Conservation (phyloP, 768 basidiomycete genomes). For the Terana coerulea region DNA sequence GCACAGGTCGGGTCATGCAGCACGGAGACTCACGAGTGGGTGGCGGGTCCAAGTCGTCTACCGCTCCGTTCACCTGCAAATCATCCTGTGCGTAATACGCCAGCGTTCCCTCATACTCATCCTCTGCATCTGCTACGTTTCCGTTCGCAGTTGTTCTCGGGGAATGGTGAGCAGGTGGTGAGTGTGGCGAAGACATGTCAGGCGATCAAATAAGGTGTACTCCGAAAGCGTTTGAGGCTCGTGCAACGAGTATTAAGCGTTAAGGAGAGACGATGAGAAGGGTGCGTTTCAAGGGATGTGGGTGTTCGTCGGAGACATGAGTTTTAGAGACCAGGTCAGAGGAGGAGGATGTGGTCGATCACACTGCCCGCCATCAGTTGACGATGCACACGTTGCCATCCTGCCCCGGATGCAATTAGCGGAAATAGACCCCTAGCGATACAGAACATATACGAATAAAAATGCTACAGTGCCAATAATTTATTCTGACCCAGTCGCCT, state of each 20-base stretch:
- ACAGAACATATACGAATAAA: slow-evolving; percentile 2
- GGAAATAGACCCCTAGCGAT: not conserved
- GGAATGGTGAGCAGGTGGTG: not conserved
- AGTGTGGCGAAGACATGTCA: not conserved
- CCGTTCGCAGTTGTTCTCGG: not conserved
- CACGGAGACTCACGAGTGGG: slow-evolving; percentile 11
- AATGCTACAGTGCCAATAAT: not conserved
- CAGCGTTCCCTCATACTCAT: slow-evolving; percentile 6
- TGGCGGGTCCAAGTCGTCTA: slow-evolving; percentile 5
- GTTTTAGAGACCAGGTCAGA: too few relatives aligned
- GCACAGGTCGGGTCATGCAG: not conserved
- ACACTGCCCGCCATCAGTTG: not conserved
- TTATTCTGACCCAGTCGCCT: not conserved
- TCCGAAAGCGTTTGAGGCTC: too few relatives aligned
- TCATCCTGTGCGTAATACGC: slow-evolving; percentile 14
- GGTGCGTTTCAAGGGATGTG: too few relatives aligned
- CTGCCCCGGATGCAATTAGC: too few relatives aligned
- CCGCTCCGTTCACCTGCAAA: not conserved
- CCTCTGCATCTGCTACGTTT: slow-evolving; percentile 1
- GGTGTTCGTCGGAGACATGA: too few relatives aligned
- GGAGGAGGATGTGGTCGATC: too few relatives aligned
- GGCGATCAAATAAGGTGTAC: not conserved
- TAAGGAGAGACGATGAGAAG: not conserved
- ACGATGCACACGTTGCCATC: slow-evolving; percentile 1
- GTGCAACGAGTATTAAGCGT: not conserved